Base-by-base conservation (phyloP, 106 monocot genomes). In the Xerophyta viscosa region DNA sequence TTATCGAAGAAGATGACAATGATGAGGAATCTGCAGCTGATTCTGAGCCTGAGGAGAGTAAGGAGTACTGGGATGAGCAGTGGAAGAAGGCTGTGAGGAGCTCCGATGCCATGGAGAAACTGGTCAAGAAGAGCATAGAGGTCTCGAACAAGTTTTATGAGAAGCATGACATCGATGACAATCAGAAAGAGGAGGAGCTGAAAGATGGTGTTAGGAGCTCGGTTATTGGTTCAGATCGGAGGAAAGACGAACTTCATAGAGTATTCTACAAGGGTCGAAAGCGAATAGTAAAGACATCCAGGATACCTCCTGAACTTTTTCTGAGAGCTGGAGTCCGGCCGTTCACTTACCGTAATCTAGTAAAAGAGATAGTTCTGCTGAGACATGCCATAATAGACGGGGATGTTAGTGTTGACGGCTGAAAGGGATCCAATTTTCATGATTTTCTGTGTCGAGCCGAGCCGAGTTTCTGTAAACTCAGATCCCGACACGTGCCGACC, bases 271-370 rank as follows among this genome's bases (percentile, higher is more conserved):
- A 30, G 25, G 55, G 60, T 30, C 10, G 23, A 14, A 61, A 23
- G 39, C 74, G 61, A 47, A 70, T 42, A 29, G 41, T 21, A 11
- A 73, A 60, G 58, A 68, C 56, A 71, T 58, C 73, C 29, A 82
- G 64, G 57, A 46, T 79, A 33, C 72, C 78, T 8, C 79, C 89
- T 1, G 77, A 78, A 60, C 41, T 73, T 52, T 86, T 86, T 60
- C 28, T 98, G 57, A 73, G 86, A 26, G 85, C 82, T 3, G 82
- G 89, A 0, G 96, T 98, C 30, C 66, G 90, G 43, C 89, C 89
- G 13, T 98, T 98, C 63, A 86, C 85, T 1, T 90, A 90, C 52
- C 52, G 90, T 33, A 98, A 90, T 77, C 79, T 98, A 29, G 96
- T 98, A 0, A 98, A 98, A 59, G 96, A 98, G 24, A 90, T 98